A percentile compares a stretch with the other conserved stretches of the same genome.
Conservation (phyloP, 495 filamentous ascomycete genomes). For the Evernia prunastri region DNA sequence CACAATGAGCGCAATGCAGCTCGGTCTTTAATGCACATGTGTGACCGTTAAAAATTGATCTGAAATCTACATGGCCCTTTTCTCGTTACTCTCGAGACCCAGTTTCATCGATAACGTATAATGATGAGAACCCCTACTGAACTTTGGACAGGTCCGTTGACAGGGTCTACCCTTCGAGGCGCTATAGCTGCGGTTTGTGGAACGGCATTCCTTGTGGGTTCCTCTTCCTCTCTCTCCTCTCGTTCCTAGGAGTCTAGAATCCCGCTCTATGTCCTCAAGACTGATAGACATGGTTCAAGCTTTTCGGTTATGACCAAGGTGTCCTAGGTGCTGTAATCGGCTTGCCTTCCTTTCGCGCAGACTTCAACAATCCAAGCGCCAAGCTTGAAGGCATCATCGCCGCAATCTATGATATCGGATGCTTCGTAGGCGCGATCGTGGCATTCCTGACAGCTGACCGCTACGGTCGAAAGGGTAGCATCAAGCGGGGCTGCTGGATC, state of each 20-base stretch:
- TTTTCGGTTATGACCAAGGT: constrained; percentile 58
- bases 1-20: too few species aligned
- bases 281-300: constrained; percentile 18
- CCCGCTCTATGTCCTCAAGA: too few species aligned
- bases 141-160: background rate
- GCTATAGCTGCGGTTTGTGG: constrained; percentile 21
- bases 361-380: constrained; percentile 39
- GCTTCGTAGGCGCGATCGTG: constrained; percentile 39
- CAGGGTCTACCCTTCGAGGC: constrained; percentile 19
- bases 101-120: background rate
- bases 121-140: background rate
- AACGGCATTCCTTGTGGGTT: constrained; percentile 21
- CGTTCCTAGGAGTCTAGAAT: too few species aligned
- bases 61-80: too few species aligned
- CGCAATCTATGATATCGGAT: constrained; percentile 44
- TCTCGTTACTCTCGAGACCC: background rate
- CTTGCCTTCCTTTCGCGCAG: constrained; percentile 47
- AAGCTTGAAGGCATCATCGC: constrained; percentile 37
- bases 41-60: too few species aligned
- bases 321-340: constrained; percentile 51
- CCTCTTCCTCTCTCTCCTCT: background rate
- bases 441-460: constrained; percentile 39
- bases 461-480: constrained; percentile 40
- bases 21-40: too few species aligned
- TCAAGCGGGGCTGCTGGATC: constrained; percentile 37